Evolutionary conservation across 2,329 filamentous ascomycete species (phyloP), one percentile per base, ranked within the genome.

Genomic region (Rutstroemia sp.): DNA sequence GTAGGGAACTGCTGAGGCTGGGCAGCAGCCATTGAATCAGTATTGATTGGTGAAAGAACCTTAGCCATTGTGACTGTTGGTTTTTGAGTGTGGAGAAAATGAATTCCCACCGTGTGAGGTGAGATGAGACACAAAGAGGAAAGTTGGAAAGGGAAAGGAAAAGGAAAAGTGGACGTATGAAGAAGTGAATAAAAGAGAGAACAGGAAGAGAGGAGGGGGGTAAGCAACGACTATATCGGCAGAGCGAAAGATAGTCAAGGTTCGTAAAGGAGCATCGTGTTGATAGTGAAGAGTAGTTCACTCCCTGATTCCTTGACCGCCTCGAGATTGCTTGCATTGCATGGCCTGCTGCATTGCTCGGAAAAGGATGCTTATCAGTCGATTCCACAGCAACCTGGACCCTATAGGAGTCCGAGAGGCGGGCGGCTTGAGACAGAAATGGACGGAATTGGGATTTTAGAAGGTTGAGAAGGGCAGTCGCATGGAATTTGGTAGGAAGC

Each of bases 241-340:
- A 23, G 49, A 25, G 9, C 14, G 18, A 18, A 21, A 46, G 12
- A 42, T 38, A 7, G 23, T 19, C 18, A 37, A 18, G 12, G 25
- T 19, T 16, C 34, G 23, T 45, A 21, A 12, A 37, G 39, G 19
- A 12, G 45, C 30, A 37, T 44, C 52, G 37, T 44, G 16, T 30
- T 49, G 34, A 54, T 46, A 30, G 19, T 9, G 39, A n/a, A 46
- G 21, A 23, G n/a, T 21, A 46, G 12, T 44, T 25, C 37, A 44
- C 53, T 55, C 37, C 25, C 44, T 5, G 38, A 50, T 50, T 55
- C 53, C 53, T 56, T 56, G 49, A 56, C 54, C 54, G 54, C 54
- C 46, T 52, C 41, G 21, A 51, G 37, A 55, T 55, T 50, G 38
- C 46, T 39, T 23, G 44, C 47, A 38, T 55, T 30, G 52, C 52